Conservation (phyloP, 2,329 filamentous ascomycete species). For the Cadophora sp. region DNA sequence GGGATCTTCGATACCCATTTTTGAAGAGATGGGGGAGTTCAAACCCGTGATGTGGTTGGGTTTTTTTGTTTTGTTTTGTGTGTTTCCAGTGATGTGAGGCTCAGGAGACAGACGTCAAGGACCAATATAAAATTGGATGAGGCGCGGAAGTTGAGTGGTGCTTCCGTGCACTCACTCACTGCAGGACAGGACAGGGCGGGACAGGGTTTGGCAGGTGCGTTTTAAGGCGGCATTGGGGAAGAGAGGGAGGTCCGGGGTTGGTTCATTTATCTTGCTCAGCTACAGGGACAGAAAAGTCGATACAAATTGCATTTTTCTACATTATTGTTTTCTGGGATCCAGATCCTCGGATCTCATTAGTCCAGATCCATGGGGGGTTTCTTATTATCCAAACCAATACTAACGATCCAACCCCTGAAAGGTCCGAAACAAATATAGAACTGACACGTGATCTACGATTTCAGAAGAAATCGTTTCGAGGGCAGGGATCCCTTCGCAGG, state of each 20-base stretch:
- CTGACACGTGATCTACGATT: background rate
- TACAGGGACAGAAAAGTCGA: too few relatives aligned
- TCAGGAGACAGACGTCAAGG: background rate
- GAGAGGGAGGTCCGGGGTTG: background rate
- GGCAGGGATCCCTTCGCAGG: background rate
- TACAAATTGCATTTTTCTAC: too few relatives aligned
- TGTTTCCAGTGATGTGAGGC: background rate
- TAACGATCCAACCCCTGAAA: background rate
- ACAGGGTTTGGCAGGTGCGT: background rate
- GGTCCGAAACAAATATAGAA: constrained; percentile 9
- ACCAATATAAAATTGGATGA: constrained; percentile 4
- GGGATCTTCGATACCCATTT: constrained; percentile 13
- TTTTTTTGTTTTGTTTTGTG: background rate
- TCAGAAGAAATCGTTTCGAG: too few relatives aligned
- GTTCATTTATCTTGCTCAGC: constrained; percentile 8
- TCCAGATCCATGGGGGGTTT: background rate
- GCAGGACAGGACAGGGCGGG: background rate
- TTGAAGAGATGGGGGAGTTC: background rate
- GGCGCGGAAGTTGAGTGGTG: constrained; percentile 1
- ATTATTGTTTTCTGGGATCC: background rate
- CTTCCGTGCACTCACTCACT: background rate
- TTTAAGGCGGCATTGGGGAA: constrained; percentile 9
- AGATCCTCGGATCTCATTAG: background rate
- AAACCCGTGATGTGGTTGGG: background rate
- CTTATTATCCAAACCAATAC: background rate